Percentiles rank a stretch among this genome's conserved stretches.
phyloP scores from a whole-genome alignment of 148 eudicot species.

The Spergularia marina region DNA sequence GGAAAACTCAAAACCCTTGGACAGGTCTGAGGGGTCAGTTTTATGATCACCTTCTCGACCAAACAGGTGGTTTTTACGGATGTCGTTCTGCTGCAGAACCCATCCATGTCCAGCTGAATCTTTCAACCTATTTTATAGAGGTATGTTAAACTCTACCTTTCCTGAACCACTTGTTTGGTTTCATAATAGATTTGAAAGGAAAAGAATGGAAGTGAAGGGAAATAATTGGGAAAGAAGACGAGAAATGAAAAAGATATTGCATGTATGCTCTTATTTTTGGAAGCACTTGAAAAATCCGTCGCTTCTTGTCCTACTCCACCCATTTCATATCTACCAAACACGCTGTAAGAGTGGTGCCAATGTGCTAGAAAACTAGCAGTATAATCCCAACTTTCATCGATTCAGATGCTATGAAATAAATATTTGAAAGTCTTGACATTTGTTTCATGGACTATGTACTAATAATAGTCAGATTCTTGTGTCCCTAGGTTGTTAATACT shows the following conservation, averaged over 20 bases:
- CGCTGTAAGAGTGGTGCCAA: no score
- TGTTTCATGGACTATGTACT: not conserved
- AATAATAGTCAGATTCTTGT: not conserved
- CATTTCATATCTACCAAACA: no score
- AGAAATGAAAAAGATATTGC: no score
- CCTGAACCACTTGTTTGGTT: not conserved
- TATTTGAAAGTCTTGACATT: not conserved
- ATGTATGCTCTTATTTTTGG: no score
- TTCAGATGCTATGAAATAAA: no score
- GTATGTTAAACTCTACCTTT: conserved; percentile 31
- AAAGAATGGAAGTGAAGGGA: no score
- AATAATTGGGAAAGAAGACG: no score
- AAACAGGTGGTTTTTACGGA: conserved; percentile 96
- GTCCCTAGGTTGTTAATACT: conserved; percentile 76
- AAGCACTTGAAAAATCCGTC: no score
- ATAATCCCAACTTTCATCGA: no score
- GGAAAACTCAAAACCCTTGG: conserved; percentile 99
- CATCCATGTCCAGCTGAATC: conserved; percentile 93
- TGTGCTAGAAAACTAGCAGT: no score
- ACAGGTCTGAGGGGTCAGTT: conserved; percentile 98
- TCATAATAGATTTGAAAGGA: no score
- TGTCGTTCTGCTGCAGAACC: conserved; percentile 97
- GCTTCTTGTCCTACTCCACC: no score
- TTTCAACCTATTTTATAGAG: conserved; percentile 74
- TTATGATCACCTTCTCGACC: conserved; percentile 96